Conservation (phyloP, 495 filamentous ascomycete genomes). For the Lasiosphaeria ovina region DNA sequence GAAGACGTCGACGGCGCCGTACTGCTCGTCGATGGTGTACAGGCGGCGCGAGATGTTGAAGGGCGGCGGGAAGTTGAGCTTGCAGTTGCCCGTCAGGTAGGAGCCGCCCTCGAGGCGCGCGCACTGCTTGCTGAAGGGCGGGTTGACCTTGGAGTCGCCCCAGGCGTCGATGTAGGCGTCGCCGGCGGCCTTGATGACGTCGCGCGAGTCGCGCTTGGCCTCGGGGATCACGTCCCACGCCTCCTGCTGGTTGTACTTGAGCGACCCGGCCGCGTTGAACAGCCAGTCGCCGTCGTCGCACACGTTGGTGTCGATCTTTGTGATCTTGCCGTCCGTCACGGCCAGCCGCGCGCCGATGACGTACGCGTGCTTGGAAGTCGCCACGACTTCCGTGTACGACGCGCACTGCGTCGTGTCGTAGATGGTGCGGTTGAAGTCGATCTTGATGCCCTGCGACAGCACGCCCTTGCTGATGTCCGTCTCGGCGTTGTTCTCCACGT, state of each 20-base stretch:
- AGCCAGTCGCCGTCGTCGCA: slow-evolving; percentile 36
- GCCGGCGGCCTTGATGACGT: slow-evolving; percentile 40
- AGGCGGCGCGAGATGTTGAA: slow-evolving; percentile 35
- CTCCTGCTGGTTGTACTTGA: slow-evolving; percentile 31
- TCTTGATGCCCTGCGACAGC: slow-evolving; percentile 26
- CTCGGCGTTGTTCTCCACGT: slow-evolving; percentile 22
- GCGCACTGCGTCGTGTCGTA: slow-evolving; percentile 27
- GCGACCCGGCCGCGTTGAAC: slow-evolving; percentile 36
- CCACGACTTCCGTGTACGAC: slow-evolving; percentile 34
- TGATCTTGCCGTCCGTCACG: slow-evolving; percentile 28
- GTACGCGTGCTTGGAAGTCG: slow-evolving; percentile 27
- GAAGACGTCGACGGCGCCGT: slow-evolving; percentile 44
- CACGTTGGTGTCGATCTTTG: slow-evolving; percentile 33
- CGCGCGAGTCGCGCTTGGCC: slow-evolving; percentile 35
- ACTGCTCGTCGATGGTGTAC: slow-evolving; percentile 46
- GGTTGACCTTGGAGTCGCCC: slow-evolving; percentile 32
- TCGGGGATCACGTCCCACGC: slow-evolving; percentile 38
- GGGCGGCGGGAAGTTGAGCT: slow-evolving; percentile 34
- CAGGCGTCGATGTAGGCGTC: slow-evolving; percentile 46
- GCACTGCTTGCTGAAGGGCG: slow-evolving; percentile 41
- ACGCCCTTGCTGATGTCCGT: slow-evolving; percentile 26
- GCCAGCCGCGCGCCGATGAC: slow-evolving; percentile 24
- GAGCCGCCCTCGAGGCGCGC: slow-evolving; percentile 45
- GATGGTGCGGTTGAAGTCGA: slow-evolving; percentile 28
- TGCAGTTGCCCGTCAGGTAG: slow-evolving; percentile 31